phyloP scores from a whole-genome alignment of 805 yeast genomes.

The Lachancea cidri region DNA sequence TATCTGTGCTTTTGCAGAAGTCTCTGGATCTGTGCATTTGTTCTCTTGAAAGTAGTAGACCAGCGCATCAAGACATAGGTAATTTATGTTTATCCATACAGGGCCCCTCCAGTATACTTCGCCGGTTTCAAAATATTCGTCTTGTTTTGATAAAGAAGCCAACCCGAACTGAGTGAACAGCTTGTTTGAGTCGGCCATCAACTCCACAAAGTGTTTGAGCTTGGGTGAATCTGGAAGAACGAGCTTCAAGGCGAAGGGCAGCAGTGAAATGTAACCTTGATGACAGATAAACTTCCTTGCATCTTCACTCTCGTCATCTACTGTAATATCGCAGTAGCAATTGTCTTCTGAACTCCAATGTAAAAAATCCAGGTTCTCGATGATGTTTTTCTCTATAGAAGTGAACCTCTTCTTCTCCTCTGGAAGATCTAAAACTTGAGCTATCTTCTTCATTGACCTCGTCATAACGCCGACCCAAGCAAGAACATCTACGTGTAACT shows the following conservation, averaged over 20 bases:
- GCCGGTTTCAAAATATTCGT: constrained; percentile 60
- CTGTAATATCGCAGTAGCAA: constrained; percentile 78
- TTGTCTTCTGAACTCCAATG: constrained; percentile 73
- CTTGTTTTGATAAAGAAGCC: constrained; percentile 69
- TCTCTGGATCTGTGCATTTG: constrained; percentile 25
- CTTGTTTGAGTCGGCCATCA: constrained; percentile 63
- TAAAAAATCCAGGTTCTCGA: constrained; percentile 58
- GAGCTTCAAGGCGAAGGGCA: constrained; percentile 77
- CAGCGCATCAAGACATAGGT: constrained; percentile 68
- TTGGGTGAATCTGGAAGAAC: constrained; percentile 45
- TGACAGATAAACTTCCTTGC: constrained; percentile 63
- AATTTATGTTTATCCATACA: constrained; percentile 89
- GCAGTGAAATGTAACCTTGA: constrained; percentile 78
- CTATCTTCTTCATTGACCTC: constrained; percentile 68
- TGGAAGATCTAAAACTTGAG: constrained; percentile 50
- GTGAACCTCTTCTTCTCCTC: constrained; percentile 56
- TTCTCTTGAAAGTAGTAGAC: constrained; percentile 43
- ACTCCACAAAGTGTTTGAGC: constrained; percentile 47
- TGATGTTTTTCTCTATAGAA: constrained; percentile 49
- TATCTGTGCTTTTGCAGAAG: constrained; percentile 34
- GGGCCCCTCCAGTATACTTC: constrained; percentile 97
- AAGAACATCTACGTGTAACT: constrained; percentile 81
- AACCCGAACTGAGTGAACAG: constrained; percentile 78
- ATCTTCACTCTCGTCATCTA: constrained; percentile 62
- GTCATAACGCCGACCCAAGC: constrained; percentile 96